Conservation (phyloP, 768 basidiomycete species). For the Austroboletus festivus region DNA sequence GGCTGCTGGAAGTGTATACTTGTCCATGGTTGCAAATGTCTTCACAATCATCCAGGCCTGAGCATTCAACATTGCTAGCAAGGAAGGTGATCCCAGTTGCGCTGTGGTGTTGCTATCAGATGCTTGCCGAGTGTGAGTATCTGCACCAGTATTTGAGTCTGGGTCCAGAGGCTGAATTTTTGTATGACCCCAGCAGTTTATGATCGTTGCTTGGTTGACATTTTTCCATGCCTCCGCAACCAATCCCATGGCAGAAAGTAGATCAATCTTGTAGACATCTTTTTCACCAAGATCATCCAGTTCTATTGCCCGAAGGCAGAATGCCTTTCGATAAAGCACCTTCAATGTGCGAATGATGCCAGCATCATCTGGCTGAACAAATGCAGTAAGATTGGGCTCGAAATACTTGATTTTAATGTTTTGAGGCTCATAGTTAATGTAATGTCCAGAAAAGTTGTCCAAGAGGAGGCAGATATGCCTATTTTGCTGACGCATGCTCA, state of each 20-base stretch:
- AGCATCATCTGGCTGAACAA: not conserved
- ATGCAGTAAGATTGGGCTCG: not conserved
- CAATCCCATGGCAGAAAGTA: conserved; percentile 2
- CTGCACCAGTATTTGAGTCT: not conserved
- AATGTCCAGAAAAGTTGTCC: conserved; percentile 3
- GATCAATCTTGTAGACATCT: conserved; percentile 8
- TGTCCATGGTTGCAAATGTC: not conserved
- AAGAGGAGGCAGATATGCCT: not conserved
- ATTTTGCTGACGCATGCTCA: not conserved
- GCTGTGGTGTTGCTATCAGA: too few relatives aligned
- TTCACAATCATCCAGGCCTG: not conserved
- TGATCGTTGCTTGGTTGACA: not conserved
- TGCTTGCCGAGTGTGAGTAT: too few relatives aligned
- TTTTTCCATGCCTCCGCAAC: conserved; percentile 1
- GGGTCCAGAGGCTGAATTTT: not conserved
- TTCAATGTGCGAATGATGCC: conserved; percentile 29
- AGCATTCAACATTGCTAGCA: not conserved
- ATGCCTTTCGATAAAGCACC: conserved; percentile 27
- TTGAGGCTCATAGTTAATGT: not conserved
- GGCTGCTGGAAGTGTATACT: not conserved
- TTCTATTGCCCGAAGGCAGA: conserved; percentile 1
- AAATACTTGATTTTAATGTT: not conserved
- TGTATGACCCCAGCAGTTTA: not conserved
- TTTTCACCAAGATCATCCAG: not conserved
- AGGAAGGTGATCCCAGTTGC: not conserved